A percentile compares a stretch with the other conserved stretches of the same genome.
These are phyloP conservation scores for Boletus rex-veris DNA, from an alignment of 768 basidiomycete genomes.

Conservation along the genomic window DNA sequence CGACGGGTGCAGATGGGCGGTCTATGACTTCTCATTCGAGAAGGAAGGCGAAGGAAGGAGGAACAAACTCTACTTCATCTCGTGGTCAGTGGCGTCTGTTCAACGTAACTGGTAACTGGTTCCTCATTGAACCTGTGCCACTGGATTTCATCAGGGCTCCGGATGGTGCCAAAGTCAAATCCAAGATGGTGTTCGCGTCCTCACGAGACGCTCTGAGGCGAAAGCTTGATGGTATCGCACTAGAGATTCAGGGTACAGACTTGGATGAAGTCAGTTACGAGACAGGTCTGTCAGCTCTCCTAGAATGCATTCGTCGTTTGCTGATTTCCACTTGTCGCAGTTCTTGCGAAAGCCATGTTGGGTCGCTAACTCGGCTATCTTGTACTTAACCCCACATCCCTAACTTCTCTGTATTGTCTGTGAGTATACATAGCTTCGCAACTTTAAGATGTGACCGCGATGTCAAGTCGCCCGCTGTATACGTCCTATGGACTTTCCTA, in stretches of 20 bases:
- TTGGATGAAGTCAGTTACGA: slow-evolving; percentile 66
- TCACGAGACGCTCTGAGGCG: slow-evolving; percentile 81
- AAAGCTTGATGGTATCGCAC: slow-evolving; percentile 69
- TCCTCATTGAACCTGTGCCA: neutral
- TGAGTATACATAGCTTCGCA: slow-evolving; percentile 10
- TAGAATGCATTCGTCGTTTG: neutral
- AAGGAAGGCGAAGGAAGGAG: slow-evolving; percentile 69
- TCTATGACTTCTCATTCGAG: slow-evolving; percentile 88
- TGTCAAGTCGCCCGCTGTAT: slow-evolving; percentile 1
- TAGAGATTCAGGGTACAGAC: slow-evolving; percentile 88
- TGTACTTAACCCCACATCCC: slow-evolving; percentile 7
- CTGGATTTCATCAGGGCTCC: slow-evolving; percentile 64
- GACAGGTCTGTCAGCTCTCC: slow-evolving; percentile 45
- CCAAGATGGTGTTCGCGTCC: slow-evolving; percentile 94
- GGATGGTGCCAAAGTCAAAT: slow-evolving; percentile 77
- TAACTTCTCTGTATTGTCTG: slow-evolving; percentile 6
- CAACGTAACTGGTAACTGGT: neutral
- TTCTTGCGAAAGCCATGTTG: slow-evolving; percentile 13
- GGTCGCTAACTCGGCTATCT: slow-evolving; percentile 13
- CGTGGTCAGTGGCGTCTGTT: slow-evolving; percentile 65
- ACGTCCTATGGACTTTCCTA: slow-evolving; percentile 4
- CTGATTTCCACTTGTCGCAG: slow-evolving; percentile 11
- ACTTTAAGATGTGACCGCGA: neutral
- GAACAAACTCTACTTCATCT: slow-evolving; percentile 83
- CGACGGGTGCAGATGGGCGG: slow-evolving; percentile 75